Evolutionary conservation across 106 monocot genomes (phyloP).

Genomic region (Acanthochlamys bracteata): DNA sequence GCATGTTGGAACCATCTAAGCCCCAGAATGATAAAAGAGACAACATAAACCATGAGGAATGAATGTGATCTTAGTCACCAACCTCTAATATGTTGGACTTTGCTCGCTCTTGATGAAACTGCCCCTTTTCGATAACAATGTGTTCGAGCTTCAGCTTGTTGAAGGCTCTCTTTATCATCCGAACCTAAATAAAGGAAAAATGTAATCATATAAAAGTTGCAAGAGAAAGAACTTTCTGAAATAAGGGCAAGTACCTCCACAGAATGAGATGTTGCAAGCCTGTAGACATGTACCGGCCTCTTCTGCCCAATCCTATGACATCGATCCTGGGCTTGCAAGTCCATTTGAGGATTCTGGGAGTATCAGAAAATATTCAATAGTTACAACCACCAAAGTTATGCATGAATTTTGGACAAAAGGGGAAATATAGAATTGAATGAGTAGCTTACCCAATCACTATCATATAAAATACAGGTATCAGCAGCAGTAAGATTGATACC

Average conservation of each 20-base stretch:
- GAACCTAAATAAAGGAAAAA: conserved; percentile 32
- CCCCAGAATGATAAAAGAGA: too few relatives aligned
- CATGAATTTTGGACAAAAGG: neutral
- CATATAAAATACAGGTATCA: conserved; percentile 97
- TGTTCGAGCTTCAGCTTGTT: conserved; percentile 86
- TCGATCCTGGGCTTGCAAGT: conserved; percentile 98
- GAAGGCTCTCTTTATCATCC: conserved; percentile 86
- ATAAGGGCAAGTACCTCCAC: conserved; percentile 81
- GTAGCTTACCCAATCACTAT: conserved; percentile 96
- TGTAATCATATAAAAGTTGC: too few relatives aligned
- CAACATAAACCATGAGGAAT: too few relatives aligned
- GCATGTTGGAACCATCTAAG: too few relatives aligned
- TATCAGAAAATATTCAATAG: conserved; percentile 3
- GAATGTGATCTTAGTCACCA: too few relatives aligned
- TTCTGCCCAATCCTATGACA: conserved; percentile 98
- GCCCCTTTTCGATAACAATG: conserved; percentile 88
- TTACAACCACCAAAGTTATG: neutral
- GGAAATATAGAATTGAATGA: neutral
- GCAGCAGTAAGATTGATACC: conserved; percentile 96
- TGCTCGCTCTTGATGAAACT: conserved; percentile 74
- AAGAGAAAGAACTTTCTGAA: too few relatives aligned
- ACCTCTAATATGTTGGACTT: conserved; percentile 67
- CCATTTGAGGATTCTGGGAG: conserved; percentile 94
- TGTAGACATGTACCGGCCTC: conserved; percentile 80
- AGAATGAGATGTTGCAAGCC: conserved; percentile 82